Base-by-base conservation (phyloP, 108 stramenopile species). In the Asterionellopsis glacialis region DNA sequence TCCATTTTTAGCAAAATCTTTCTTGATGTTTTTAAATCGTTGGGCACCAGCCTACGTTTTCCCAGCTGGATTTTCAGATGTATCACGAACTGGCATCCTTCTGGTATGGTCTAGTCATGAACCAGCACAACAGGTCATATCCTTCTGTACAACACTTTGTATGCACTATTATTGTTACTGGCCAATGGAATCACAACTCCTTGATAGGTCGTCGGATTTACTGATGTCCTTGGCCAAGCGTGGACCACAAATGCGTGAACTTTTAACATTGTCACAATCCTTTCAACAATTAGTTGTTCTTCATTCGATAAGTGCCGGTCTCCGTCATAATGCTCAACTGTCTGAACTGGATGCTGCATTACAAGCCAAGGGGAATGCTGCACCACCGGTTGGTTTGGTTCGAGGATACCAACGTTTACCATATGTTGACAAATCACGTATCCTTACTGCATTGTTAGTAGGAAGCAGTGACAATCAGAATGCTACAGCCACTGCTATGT, bases 151-250 rank as follows among this genome's bases (percentile, higher is more conserved):
- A 11, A 79, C 87, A 0, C 61, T 94, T 48, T 85, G 83, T 63
- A 57, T 88, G 5, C 76, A 87, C 33, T 90, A 90, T 61, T 81
- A 85, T 52, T 90, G 87, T 53, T 80, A 73, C 51, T 94, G 92
- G 92, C 88, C 92, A 9, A 85, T 83, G 61, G 92, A 94, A 76
- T 65, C 67, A 23, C 78, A 83, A 55, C 78, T 94, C 2, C 81
- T 83, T 54, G 82, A 87, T 18, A 72, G 74, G 57, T 69, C 85
- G 0, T 58, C 77, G 1, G 24, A 60, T 11, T 69, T 94, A 38
- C 53, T 88, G 12, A 41, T 81, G 23, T 61, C 80, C 9, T 60
- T 94, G 42, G 81, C 79, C 0, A 87, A 81, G 51, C 69, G 74
- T 45, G 79, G 76, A 7, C 49, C 47, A 39, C 51, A 64, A 41